Percentiles rank a stretch among this genome's conserved stretches.
Evolutionary conservation across 2,329 filamentous ascomycete genomes (phyloP).

Genomic region (Ophiostoma quercus): DNA sequence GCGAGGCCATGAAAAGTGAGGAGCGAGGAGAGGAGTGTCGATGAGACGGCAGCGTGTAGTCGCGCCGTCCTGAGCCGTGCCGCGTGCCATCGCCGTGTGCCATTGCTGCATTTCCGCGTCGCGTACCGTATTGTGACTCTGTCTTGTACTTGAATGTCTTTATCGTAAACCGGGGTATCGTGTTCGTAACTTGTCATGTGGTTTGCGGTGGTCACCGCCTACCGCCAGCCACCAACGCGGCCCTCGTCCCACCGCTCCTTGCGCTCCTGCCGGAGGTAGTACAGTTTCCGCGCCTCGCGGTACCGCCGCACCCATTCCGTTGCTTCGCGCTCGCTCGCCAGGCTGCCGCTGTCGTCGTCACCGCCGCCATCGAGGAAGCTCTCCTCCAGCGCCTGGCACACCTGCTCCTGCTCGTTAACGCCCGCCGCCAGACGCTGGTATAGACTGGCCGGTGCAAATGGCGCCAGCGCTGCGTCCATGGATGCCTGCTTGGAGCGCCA

Average conservation of each 20-base stretch:
- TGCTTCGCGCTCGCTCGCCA: slow-evolving; percentile 73
- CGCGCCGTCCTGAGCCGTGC: slow-evolving; percentile 4
- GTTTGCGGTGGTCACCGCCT: background rate
- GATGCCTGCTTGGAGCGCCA: slow-evolving; percentile 85
- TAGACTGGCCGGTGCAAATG: slow-evolving; percentile 79
- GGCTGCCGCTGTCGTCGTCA: slow-evolving; percentile 31
- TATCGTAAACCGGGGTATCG: background rate
- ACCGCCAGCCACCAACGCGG: slow-evolving; percentile 89
- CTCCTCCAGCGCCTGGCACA: slow-evolving; percentile 81
- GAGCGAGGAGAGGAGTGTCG: background rate
- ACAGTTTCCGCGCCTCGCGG: slow-evolving; percentile 70
- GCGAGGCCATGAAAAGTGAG: background rate
- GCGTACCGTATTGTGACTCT: background rate
- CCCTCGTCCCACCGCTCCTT: slow-evolving; percentile 96
- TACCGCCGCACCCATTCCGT: slow-evolving; percentile 79
- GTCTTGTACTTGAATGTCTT: background rate
- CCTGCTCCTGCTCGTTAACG: slow-evolving; percentile 73
- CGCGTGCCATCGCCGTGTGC: background rate
- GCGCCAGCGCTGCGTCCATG: slow-evolving; percentile 77
- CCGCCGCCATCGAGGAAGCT: slow-evolving; percentile 68
- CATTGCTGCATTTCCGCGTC: background rate
- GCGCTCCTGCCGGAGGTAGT: slow-evolving; percentile 76
- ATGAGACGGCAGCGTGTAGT: background rate
- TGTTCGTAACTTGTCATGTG: background rate
- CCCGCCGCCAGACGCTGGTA: slow-evolving; percentile 75